Percentiles rank a stretch among this genome's conserved stretches.
phyloP scores from a whole-genome alignment of 257 asterid genomes.

The Apocynum venetum region DNA sequence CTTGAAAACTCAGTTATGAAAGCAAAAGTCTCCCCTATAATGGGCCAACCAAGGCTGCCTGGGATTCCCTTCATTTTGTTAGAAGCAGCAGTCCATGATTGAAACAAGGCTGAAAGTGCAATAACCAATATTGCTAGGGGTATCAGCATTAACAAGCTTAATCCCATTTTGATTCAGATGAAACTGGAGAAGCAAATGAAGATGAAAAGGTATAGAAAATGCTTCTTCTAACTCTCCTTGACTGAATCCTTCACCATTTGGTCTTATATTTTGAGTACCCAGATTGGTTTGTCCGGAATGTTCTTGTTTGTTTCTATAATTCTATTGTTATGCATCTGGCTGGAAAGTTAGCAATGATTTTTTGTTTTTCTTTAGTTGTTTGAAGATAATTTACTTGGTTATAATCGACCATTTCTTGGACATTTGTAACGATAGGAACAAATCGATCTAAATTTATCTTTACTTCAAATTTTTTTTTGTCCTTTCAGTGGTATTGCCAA shows the following conservation, averaged over 20 bases:
- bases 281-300: background rate
- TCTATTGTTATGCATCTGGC: background rate
- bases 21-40: slow-evolving; percentile 69
- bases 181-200: slow-evolving; percentile 5
- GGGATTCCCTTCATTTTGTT: slow-evolving; percentile 61
- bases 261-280: slow-evolving; percentile 1
- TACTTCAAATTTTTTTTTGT: too few relatives aligned
- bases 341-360: background rate
- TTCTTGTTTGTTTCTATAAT: background rate
- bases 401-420: background rate
- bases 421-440: background rate
- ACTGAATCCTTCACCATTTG: background rate
- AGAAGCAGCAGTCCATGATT: slow-evolving; percentile 43
- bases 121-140: slow-evolving; percentile 6
- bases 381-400: background rate
- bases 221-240: background rate
- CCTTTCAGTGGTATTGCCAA: background rate
- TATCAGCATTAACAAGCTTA: slow-evolving; percentile 9
- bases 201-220: slow-evolving; percentile 1
- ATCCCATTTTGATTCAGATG: slow-evolving; percentile 15
- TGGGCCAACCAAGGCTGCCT: slow-evolving; percentile 84
- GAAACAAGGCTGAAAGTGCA: slow-evolving; percentile 21
- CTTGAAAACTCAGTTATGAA: slow-evolving; percentile 64
- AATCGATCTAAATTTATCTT: too few relatives aligned
- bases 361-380: background rate